Base-by-base conservation (phyloP, 83 land plant species). In the Diphasiastrum complanatum region DNA sequence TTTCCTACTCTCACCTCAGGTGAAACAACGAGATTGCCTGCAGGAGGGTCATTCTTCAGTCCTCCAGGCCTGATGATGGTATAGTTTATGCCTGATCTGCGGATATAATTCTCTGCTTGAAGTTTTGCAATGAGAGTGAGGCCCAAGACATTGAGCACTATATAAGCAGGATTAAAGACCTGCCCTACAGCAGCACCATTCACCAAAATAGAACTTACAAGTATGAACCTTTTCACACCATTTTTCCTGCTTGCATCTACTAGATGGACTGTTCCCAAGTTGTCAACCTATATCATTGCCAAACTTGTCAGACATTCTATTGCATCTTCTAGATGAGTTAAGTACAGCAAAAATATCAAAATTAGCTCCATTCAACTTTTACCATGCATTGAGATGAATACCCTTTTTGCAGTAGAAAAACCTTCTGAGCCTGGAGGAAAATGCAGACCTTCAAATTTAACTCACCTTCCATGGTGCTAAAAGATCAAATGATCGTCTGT, bases 131-230 rank as follows among this genome's bases (percentile, higher is more conserved):
- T 64, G 20, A 91, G 75, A 5, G 83, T 82, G 51, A 91, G 86
- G 11, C 97, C 97, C 74, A 91, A 78, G 2, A 78, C 74, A 64
- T 91, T 91, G 16, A 91, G 81, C 29, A 86, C 60, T 4, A 91
- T 67, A 66, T 91, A 91, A 59, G 89, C 97, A 38, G 97, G 97
- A 72, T 91, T 91, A 11, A 91, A 54, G 32, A 86, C 20, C 65
- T 91, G 97, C 10, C 97, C 97, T 71, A 78, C 75, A 29, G 92
- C 97, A 57, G 97, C 89, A 52, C 97, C 97, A 73, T 91, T 91
- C 25, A 82, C 93, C 25, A 91, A 70, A 49, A 91, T 80, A 20
- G 97, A 86, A 34, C 97, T 91, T 19, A 87, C 74, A 31, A 91
- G 83, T 40, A 91, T 76, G 53, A 91, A 82, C 57, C 76, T 78